Base-by-base conservation (phyloP, 2,329 filamentous ascomycete species). In the Clathrospora elynae region DNA sequence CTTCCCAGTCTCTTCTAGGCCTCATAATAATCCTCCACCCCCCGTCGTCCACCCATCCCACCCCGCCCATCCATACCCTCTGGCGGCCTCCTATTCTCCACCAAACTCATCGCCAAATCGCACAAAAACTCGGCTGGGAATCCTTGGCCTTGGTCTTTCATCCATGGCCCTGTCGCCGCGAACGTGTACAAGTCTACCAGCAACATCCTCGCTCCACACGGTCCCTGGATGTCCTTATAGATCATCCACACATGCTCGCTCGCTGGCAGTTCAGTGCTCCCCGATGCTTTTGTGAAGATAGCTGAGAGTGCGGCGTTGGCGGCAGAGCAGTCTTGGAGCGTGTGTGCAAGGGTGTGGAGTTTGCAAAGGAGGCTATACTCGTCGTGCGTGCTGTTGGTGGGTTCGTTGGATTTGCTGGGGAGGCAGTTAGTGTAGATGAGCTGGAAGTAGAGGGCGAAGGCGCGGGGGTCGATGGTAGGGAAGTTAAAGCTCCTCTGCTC, bases 161-260 rank as follows among this genome's bases (percentile, higher is more conserved):
- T 32, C 16, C 10, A 32, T 2, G 17, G 16, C 13, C 16, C 29
- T 2, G 29, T 32, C 8, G 16, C 29, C 29, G 17, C 17, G 11
- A 18, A 32, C 3, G 29, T 32, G 11, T 32, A 19, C 16, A 19
- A 32, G 17, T 32, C 16, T 7, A 32, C 29, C 16, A 32, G 17
- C 29, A 32, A 18, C 29, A n/a, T 32, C 29, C 29, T 16, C 5
- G 17, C 29, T 32, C 17, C 11, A 17, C 29, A 32, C 6, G 29
- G 16, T 11, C 29, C 29, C 9, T n/a, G 11, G 20, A 18, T 32
- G 29, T n/a, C 16, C 11, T 16, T 18, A n/a, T 32, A 30, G 29
- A 32, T n/a, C 11, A 32, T 32, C 29, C 29, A 32, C 10, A 32
- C 29, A 16, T 32, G 16, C 16, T 32, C 29, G 29, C 10, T 32